Evolutionary conservation across 495 filamentous ascomycete species (phyloP), one percentile per base, ranked within the genome.

Genomic region (Neurospora sublineolata): DNA sequence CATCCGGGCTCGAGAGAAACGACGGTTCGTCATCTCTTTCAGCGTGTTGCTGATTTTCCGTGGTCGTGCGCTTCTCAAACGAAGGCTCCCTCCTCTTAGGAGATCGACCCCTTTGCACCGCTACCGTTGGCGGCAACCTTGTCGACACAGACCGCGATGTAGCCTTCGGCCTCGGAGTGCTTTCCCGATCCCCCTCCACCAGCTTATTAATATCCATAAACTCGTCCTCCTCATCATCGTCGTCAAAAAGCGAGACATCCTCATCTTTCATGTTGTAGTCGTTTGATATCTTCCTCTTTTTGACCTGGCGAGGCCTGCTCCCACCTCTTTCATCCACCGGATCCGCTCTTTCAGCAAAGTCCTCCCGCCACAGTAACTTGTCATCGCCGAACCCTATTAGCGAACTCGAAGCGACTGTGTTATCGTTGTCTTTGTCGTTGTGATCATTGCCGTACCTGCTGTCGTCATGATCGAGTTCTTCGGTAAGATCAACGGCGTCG

Each of bases 401-500:
- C 83, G 77, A 90, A 85, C 5, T 80, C 81, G 71, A 84, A 70
- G 7, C 52, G 27, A 64, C 27, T 18, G 52, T 33, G 14, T 64
- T 27, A 7, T 33, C 52, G 6, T 64, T 64, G 27, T 33, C 52
- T 33, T 18, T 60, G 14, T 8, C 52, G 52, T 83, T 83, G 20
- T 0, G 46, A 44, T 20, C 18, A n/a, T 44, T 8, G 3, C 3
- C 16, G n/a, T 42, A 42, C 7, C 3, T 42, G 40, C 40, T 67
- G 79, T 81, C 23, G 83, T 75, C 37, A 46, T 71, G 72, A 75
- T 80, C 87, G 44, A 87, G 23, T 33, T 64, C 89, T 16, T 85
- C 87, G 1, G 92, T 95, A 44, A 96, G 79, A 75, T 95, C 93
- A 70, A 95, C 85, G 0, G 89, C 82, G 68, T 91, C 89, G 39